These are phyloP conservation scores for Lasiodiplodia theobromae DNA, from an alignment of 2,329 filamentous ascomycete species.

Conservation along the genomic window DNA sequence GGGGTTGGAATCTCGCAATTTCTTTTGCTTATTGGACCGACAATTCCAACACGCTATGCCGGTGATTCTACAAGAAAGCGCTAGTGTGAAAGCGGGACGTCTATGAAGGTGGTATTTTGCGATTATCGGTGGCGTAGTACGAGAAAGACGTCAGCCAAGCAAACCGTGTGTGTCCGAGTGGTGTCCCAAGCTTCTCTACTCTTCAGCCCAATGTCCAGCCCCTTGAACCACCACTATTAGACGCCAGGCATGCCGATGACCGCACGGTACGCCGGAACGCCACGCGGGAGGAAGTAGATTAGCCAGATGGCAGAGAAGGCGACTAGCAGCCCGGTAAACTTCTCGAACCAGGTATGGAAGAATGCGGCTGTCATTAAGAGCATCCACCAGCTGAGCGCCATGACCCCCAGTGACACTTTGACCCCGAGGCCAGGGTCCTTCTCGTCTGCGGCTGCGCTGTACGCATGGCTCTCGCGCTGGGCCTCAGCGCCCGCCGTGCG, in stretches of 20 bases:
- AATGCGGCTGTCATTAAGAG: conserved; percentile 97
- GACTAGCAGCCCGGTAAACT: conserved; percentile 65
- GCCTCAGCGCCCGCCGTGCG: conserved; percentile 52
- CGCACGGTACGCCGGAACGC: conserved; percentile 49
- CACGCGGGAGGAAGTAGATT: conserved; percentile 58
- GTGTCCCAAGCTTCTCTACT: conserved; percentile 14
- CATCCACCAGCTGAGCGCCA: conserved; percentile 88
- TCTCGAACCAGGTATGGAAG: conserved; percentile 99
- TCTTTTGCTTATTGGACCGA: conserved; percentile 8
- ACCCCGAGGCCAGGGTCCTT: conserved; percentile 58
- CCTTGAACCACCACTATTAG: conserved; percentile 34
- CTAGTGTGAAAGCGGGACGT: conserved; percentile 13
- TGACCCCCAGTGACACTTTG: conserved; percentile 64
- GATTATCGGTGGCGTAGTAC: conserved; percentile 12
- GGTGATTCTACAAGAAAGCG: conserved; percentile 3
- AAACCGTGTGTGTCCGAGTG: background rate
- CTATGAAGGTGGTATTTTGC: conserved; percentile 1
- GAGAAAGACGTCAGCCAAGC: conserved; percentile 25
- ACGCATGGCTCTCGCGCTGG: conserved; percentile 38
- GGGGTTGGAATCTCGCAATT: conserved; percentile 11
- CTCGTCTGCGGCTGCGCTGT: conserved; percentile 33
- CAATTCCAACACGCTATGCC: conserved; percentile 14
- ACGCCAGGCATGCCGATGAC: conserved; percentile 57
- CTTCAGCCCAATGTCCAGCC: conserved; percentile 12
- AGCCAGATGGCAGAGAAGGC: conserved; percentile 54